A percentile compares a stretch with the other conserved stretches of the same genome.
Evolutionary conservation across 768 basidiomycete genomes (phyloP).

Genomic region (Chlorophyllum brunneum): DNA sequence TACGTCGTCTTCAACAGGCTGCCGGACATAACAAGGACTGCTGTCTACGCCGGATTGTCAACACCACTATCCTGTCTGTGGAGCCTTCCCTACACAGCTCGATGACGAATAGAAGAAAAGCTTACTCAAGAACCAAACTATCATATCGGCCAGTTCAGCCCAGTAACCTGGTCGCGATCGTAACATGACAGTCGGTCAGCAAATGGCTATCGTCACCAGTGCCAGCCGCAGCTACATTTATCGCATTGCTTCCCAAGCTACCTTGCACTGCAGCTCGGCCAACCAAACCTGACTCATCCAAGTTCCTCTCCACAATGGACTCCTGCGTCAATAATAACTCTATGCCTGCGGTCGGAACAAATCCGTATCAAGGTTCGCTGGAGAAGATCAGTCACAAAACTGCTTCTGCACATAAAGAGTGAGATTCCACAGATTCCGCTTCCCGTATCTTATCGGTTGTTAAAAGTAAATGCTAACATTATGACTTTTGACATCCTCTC

Average conservation of each 20-base stretch:
- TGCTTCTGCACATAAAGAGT: conserved; percentile 13
- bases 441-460: background rate
- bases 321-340: conserved; percentile 12
- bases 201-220: background rate
- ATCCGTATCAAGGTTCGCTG: conserved; percentile 6
- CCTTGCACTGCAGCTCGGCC: background rate
- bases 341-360: conserved; percentile 10
- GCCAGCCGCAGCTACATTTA: conserved; percentile 17
- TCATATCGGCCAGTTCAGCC: conserved; percentile 2
- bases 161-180: conserved; percentile 11
- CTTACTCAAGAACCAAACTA: background rate
- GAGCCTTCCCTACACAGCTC: background rate
- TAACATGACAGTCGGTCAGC: conserved; percentile 11
- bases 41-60: conserved; percentile 1
- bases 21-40: conserved; percentile 1
- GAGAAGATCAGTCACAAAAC: conserved; percentile 17
- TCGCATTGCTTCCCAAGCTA: conserved; percentile 4
- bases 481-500: background rate
- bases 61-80: background rate
- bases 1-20: background rate
- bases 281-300: conserved; percentile 8
- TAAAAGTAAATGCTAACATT: conserved; percentile 4
- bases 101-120: background rate
- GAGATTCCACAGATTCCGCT: conserved; percentile 2
- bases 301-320: conserved; percentile 11